Conservation (phyloP, 495 filamentous ascomycete genomes). For the Thermochaetoides thermophila region DNA sequence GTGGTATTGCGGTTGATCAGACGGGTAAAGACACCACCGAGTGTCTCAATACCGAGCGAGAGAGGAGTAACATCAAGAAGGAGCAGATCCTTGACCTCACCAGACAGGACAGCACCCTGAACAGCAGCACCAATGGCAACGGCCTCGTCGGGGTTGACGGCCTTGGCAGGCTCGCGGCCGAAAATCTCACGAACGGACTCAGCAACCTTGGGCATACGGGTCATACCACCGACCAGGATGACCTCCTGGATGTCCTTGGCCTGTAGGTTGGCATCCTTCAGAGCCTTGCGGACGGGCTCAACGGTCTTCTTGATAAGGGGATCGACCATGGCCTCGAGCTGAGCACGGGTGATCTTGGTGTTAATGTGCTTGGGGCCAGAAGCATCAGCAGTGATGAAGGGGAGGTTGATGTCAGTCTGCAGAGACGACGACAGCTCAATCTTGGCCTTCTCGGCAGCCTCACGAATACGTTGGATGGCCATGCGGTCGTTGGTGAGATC, state of each 20-base stretch:
- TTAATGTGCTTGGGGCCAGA: conserved; percentile 97
- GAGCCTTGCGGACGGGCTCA: conserved; percentile 90
- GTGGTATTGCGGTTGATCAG: conserved; percentile 99
- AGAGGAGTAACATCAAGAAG: conserved; percentile 95
- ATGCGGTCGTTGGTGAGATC: conserved; percentile 90
- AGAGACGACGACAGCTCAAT: conserved; percentile 94
- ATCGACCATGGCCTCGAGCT: conserved; percentile 88
- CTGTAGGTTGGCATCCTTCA: conserved; percentile 91
- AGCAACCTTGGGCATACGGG: conserved; percentile 98
- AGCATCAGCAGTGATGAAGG: conserved; percentile 94
- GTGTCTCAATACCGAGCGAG: conserved; percentile 98
- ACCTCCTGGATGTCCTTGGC: conserved; percentile 97
- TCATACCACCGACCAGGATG: conserved; percentile 98
- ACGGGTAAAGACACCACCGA: conserved; percentile 97
- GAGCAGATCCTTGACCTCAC: conserved; percentile 92
- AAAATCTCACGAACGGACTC: conserved; percentile 97
- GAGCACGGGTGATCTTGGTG: conserved; percentile 78
- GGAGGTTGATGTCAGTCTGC: conserved; percentile 97
- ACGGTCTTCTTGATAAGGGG: conserved; percentile 74
- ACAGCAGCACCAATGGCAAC: conserved; percentile 97
- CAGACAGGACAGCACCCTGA: conserved; percentile 91
- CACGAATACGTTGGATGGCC: conserved; percentile 98
- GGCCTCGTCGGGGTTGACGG: conserved; percentile 98
- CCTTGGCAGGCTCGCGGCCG: conserved; percentile 95
- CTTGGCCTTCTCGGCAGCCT: conserved; percentile 99